Evolutionary conservation across 75 land plant genomes (phyloP).

Genomic region (Cupressus sempervirens): DNA sequence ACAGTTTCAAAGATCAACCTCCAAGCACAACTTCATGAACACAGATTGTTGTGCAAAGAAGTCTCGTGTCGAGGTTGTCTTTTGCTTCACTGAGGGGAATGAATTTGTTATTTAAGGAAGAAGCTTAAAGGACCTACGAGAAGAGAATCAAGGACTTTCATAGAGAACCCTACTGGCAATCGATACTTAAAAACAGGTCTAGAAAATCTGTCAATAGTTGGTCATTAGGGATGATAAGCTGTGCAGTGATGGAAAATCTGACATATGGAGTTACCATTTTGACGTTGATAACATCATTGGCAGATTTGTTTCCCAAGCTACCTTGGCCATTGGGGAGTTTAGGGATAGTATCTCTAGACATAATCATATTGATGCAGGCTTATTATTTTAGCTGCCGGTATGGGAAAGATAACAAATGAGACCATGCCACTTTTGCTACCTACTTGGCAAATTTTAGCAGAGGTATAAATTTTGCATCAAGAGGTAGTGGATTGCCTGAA

Average conservation of each 20-base stretch:
- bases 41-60: background rate
- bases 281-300: conserved; percentile 34
- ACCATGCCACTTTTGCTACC: too few species aligned
- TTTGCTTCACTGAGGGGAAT: conserved; percentile 3
- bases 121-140: background rate
- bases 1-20: too few species aligned
- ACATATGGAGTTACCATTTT: conserved; percentile 38
- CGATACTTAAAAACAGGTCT: conserved; percentile 24
- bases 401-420: too few species aligned
- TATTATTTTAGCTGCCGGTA: conserved; percentile 9
- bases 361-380: conserved; percentile 28
- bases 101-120: background rate
- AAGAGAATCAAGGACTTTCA: background rate
- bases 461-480: too few species aligned
- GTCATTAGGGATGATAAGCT: conserved; percentile 39
- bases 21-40: too few species aligned
- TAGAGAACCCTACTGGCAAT: background rate
- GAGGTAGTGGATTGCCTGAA: too few species aligned
- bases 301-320: conserved; percentile 27
- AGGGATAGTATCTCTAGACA: conserved; percentile 41
- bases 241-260: conserved; percentile 40
- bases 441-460: too few species aligned
- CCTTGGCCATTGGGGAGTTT: conserved; percentile 50
- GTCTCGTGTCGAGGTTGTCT: conserved; percentile 12
- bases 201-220: conserved; percentile 38